A percentile compares a stretch with the other conserved stretches of the same genome.
Conservation (phyloP, 192 early-diverging fungal genomes). For the Radiomyces spectabilis region DNA sequence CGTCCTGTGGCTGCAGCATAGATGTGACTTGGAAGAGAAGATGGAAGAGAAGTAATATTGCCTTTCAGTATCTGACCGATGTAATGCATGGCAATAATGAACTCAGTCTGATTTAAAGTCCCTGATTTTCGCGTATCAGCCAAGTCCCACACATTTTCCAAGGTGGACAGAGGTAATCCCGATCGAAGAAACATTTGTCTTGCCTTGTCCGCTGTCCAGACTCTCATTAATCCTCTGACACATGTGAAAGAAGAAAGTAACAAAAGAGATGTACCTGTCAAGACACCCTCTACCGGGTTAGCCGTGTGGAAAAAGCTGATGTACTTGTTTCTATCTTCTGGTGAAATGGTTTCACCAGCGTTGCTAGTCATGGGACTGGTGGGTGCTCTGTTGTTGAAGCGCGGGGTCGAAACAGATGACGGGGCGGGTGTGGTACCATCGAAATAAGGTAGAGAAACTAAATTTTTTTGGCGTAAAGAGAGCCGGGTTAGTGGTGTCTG, state of each 20-base stretch:
- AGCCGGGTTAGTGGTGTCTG: not conserved
- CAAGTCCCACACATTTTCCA: constrained; percentile 76
- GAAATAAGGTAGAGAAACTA: constrained; percentile 27
- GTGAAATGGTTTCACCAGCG: constrained; percentile 12
- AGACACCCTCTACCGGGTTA: constrained; percentile 9
- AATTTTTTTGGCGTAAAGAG: no score
- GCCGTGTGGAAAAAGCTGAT: constrained; percentile 16
- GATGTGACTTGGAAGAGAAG: constrained; percentile 53
- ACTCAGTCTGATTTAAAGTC: constrained; percentile 73
- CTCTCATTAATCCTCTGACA: not conserved
- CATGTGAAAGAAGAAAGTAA: not conserved
- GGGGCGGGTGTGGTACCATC: constrained; percentile 9
- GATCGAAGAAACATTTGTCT: constrained; percentile 74
- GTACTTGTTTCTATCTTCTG: constrained; percentile 23
- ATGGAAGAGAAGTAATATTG: constrained; percentile 55
- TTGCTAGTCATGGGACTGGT: no score
- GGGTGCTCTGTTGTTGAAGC: not conserved
- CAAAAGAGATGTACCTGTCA: constrained; percentile 6
- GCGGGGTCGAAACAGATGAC: not conserved
- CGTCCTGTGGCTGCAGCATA: constrained; percentile 39
- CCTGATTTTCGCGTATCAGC: constrained; percentile 71
- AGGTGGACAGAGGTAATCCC: constrained; percentile 60
- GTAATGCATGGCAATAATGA: constrained; percentile 87
- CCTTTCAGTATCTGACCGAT: constrained; percentile 71
- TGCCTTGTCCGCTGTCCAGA: constrained; percentile 58